phyloP scores from a whole-genome alignment of 768 basidiomycete genomes.

The Calocybe gangraenosa region DNA sequence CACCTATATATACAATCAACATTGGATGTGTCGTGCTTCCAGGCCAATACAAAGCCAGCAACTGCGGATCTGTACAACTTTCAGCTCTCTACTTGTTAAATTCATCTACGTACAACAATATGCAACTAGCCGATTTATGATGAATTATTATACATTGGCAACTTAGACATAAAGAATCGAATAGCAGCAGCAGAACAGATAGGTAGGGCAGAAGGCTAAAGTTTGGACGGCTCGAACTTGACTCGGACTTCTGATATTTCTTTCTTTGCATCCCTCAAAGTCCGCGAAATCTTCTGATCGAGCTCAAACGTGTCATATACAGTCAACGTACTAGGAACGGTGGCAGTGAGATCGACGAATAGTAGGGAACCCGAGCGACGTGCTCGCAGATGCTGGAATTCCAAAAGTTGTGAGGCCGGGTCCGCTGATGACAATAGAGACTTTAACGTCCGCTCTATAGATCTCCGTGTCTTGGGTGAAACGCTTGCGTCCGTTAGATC shows the following conservation, averaged over 20 bases:
- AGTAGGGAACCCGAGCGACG: slow-evolving; percentile 78
- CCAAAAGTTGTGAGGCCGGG: slow-evolving; percentile 34
- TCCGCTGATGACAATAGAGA: slow-evolving; percentile 40
- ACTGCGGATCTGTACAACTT: too few relatives aligned
- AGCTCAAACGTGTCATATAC: slow-evolving; percentile 55
- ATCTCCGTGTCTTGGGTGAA: slow-evolving; percentile 45
- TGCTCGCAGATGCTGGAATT: slow-evolving; percentile 57
- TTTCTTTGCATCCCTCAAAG: slow-evolving; percentile 52
- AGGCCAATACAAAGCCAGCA: too few relatives aligned
- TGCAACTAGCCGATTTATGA: too few relatives aligned
- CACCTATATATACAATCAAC: too few relatives aligned
- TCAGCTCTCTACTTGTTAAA: too few relatives aligned
- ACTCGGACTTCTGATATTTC: slow-evolving; percentile 74
- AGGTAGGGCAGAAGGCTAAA: background rate
- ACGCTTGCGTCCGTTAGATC: slow-evolving; percentile 87
- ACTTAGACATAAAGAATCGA: background rate
- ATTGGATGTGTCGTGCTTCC: too few relatives aligned
- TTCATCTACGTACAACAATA: too few relatives aligned
- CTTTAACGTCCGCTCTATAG: slow-evolving; percentile 52
- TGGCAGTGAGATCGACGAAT: slow-evolving; percentile 77
- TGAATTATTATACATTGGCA: too few relatives aligned
- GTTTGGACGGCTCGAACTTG: slow-evolving; percentile 43
- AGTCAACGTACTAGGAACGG: slow-evolving; percentile 57
- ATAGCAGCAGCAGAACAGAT: background rate
- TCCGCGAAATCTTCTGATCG: slow-evolving; percentile 55